These are phyloP conservation scores for Nemania serpens DNA, from an alignment of 2,329 filamentous ascomycete species.

Conservation along the genomic window DNA sequence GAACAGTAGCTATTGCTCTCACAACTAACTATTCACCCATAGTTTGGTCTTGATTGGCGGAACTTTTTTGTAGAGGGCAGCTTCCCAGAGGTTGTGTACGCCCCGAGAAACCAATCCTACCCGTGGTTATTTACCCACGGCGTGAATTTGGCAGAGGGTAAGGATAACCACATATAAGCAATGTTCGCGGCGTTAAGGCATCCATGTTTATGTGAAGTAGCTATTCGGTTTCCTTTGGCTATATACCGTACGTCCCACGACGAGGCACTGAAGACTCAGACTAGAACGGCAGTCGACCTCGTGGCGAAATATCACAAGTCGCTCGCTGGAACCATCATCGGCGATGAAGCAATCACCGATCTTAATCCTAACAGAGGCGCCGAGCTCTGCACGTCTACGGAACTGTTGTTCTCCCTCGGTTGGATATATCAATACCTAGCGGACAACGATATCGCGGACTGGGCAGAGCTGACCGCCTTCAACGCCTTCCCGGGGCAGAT, in stretches of 20 bases:
- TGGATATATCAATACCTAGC: constrained; percentile 38
- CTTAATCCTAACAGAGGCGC: constrained; percentile 44
- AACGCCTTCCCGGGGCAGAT: constrained; percentile 57
- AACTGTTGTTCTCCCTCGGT: constrained; percentile 40
- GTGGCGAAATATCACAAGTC: constrained; percentile 47
- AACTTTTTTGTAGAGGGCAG: constrained; percentile 41
- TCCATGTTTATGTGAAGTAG: constrained; percentile 30
- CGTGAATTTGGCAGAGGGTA: constrained; percentile 51
- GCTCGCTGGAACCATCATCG: constrained; percentile 48
- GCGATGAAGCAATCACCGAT: constrained; percentile 47
- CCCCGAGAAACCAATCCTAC: constrained; percentile 36
- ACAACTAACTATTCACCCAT: neutral
- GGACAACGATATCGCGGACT: constrained; percentile 49
- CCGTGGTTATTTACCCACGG: constrained; percentile 46
- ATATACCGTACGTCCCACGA: constrained; percentile 48
- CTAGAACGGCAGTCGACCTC: constrained; percentile 45
- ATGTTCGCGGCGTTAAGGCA: neutral
- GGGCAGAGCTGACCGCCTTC: constrained; percentile 54
- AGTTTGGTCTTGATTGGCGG: constrained; percentile 43
- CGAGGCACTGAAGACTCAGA: constrained; percentile 43
- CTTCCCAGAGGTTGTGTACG: constrained; percentile 39
- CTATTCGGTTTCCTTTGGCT: constrained; percentile 47
- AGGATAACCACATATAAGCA: constrained; percentile 3
- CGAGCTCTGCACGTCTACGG: constrained; percentile 41
- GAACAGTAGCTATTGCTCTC: neutral